Evolutionary conservation across 2,329 filamentous ascomycete species (phyloP).

Genomic region (Helotiales sp.): DNA sequence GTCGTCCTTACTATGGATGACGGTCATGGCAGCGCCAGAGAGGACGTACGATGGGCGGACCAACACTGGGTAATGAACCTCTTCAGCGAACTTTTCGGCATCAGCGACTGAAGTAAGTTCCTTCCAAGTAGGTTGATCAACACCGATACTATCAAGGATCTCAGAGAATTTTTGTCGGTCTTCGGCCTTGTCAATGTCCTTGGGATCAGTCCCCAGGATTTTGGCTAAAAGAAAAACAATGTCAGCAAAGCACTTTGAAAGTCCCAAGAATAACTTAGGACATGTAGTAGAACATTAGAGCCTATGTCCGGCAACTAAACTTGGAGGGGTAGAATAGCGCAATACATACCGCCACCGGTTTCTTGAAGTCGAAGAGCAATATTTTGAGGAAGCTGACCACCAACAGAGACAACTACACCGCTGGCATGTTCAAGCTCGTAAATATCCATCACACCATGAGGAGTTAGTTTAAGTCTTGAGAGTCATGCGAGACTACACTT

Average conservation of each 20-base stretch:
- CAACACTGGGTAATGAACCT: constrained; percentile 91
- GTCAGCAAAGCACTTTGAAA: not conserved
- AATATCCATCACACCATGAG: constrained; percentile 82
- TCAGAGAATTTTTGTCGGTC: constrained; percentile 98
- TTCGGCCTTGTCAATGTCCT: constrained; percentile 97
- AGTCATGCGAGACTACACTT: not conserved
- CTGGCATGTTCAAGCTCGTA: constrained; percentile 87
- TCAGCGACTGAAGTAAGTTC: constrained; percentile 89
- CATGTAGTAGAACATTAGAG: no score
- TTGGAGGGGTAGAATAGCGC: no score
- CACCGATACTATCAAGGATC: constrained; percentile 93
- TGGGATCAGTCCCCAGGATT: constrained; percentile 88
- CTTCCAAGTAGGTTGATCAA: constrained; percentile 98
- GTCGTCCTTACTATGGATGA: constrained; percentile 86
- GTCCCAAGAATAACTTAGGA: not conserved
- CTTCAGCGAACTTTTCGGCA: constrained; percentile 83
- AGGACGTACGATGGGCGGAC: constrained; percentile 95
- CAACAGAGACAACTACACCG: constrained; percentile 93
- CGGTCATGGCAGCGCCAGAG: constrained; percentile 97
- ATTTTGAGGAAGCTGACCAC: constrained; percentile 96
- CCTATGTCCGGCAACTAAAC: no score
- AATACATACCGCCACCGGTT: constrained; percentile 73
- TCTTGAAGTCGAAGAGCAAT: constrained; percentile 95
- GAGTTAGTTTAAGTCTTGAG: not conserved
- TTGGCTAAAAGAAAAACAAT: not conserved